Evolutionary conservation across 2,329 filamentous ascomycete species (phyloP).

Genomic region (Botryotinia globosa): DNA sequence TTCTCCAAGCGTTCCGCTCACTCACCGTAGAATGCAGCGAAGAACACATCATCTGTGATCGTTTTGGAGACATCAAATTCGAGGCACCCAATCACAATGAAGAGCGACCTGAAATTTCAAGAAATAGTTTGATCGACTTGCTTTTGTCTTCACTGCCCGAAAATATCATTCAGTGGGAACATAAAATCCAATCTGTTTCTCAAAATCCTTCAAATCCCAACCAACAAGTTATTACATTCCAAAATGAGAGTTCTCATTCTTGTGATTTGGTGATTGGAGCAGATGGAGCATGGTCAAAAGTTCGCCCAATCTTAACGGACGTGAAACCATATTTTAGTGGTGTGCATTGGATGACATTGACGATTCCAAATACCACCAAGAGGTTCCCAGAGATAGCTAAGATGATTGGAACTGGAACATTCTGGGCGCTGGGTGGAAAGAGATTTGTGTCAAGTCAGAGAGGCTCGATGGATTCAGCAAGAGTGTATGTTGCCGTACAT

Average conservation of each 20-base stretch:
- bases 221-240: constrained; percentile 13
- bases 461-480: constrained; percentile 19
- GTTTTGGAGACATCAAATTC: constrained; percentile 32
- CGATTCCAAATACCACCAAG: constrained; percentile 20
- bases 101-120: constrained; percentile 33
- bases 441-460: constrained; percentile 25
- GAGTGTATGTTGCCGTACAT: constrained; percentile 26
- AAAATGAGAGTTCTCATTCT: constrained; percentile 9
- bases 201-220: background rate
- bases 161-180: constrained; percentile 30
- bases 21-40: constrained; percentile 46
- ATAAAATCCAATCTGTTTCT: constrained; percentile 16
- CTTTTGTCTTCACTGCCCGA: constrained; percentile 28
- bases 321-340: constrained; percentile 28
- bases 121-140: constrained; percentile 31
- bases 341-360: constrained; percentile 26
- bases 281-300: constrained; percentile 42
- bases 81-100: constrained; percentile 27
- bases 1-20: constrained; percentile 45
- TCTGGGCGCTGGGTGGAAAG: constrained; percentile 13
- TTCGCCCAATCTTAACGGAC: constrained; percentile 37
- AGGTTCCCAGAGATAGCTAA: constrained; percentile 20
- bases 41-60: constrained; percentile 40
- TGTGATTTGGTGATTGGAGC: constrained; percentile 47
- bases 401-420: constrained; percentile 25